Conservation (phyloP, 2,329 filamentous ascomycete genomes). For the Trichophyton schoenleinii region DNA sequence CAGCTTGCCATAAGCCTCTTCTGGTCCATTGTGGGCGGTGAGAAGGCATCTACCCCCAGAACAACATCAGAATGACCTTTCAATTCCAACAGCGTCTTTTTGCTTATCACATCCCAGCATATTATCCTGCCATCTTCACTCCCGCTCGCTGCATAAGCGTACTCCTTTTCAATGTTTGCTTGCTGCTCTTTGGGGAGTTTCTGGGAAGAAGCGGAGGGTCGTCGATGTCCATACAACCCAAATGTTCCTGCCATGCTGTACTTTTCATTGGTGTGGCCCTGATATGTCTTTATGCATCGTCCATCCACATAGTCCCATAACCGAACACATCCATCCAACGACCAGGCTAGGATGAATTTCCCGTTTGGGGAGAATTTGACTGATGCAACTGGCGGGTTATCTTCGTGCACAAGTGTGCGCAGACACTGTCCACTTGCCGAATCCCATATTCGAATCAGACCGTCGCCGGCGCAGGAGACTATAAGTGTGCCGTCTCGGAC, state of each 20-base stretch:
- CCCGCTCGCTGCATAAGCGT: slow-evolving; percentile 63
- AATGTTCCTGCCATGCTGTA: slow-evolving; percentile 82
- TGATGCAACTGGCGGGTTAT: slow-evolving; percentile 77
- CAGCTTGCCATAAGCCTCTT: slow-evolving; percentile 46
- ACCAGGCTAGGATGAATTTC: slow-evolving; percentile 82
- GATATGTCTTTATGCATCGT: slow-evolving; percentile 89
- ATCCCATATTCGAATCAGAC: slow-evolving; percentile 89
- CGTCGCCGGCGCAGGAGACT: slow-evolving; percentile 82
- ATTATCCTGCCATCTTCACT: slow-evolving; percentile 74
- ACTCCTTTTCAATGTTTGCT: slow-evolving; percentile 14
- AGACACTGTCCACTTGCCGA: slow-evolving; percentile 90
- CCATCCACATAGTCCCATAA: slow-evolving; percentile 93
- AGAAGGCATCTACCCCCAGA: slow-evolving; percentile 43
- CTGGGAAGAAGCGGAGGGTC: background rate
- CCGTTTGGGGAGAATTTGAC: slow-evolving; percentile 93
- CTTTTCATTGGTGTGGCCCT: slow-evolving; percentile 73
- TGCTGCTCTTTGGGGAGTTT: slow-evolving; percentile 9
- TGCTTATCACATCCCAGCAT: slow-evolving; percentile 82
- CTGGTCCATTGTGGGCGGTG: slow-evolving; percentile 36
- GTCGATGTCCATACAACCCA: slow-evolving; percentile 45
- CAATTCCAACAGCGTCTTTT: slow-evolving; percentile 62
- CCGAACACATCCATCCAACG: slow-evolving; percentile 76
- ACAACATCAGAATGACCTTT: slow-evolving; percentile 47
- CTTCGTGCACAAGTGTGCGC: slow-evolving; percentile 88
- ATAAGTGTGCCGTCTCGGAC: slow-evolving; percentile 84